Base-by-base conservation (phyloP, 2,329 filamentous ascomycete genomes). In the Monilinia laxa region DNA sequence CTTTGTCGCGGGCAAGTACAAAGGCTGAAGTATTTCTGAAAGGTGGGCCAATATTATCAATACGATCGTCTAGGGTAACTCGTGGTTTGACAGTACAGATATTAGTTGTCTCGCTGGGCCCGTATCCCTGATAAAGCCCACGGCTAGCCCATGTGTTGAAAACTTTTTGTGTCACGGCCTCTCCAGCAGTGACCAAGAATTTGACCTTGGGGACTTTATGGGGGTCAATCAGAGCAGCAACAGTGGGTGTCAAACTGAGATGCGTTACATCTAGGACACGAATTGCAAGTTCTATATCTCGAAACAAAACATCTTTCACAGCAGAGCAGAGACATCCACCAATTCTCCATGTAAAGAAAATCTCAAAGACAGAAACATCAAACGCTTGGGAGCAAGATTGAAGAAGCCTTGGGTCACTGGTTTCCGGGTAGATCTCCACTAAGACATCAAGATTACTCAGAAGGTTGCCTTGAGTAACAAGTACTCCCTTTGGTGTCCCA, bases 281-380 rank as follows among this genome's bases (percentile, higher is more conserved):
- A 65, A 96, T 90, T 0, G 87, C 81, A 25, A 79, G 76, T 75
- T 93, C 90, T 11, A 96, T 80, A 71, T 96, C 87, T 51, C 82
- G 82, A 72, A 94, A 92, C 0, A 96, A 78, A 1, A 86, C 83
- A 71, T 95, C 90, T 71, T 93, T 93, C 0, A 82, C 84, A 0
- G 87, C 89, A 2, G 90, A 86, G 74, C 91, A 96, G 16, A 97
- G 81, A 68, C 89, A 90, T 81, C 94, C 91, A 4, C 92, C 92
- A 45, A 83, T 83, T 57, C 85, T 84, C 90, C 92, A 96, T 0
- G 92, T 82, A 72, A 92, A 96, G 76, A 96, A 94, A 18, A 96
- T 93, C 73, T 96, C 93, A 75, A 96, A 96, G 0, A 96, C 90
- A 0, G 92, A 96, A 2, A 96, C 88, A 74, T 96, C 91, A 74